Conservation (phyloP, 2,329 filamentous ascomycete genomes). For the Hirsutella minnesotensis region DNA sequence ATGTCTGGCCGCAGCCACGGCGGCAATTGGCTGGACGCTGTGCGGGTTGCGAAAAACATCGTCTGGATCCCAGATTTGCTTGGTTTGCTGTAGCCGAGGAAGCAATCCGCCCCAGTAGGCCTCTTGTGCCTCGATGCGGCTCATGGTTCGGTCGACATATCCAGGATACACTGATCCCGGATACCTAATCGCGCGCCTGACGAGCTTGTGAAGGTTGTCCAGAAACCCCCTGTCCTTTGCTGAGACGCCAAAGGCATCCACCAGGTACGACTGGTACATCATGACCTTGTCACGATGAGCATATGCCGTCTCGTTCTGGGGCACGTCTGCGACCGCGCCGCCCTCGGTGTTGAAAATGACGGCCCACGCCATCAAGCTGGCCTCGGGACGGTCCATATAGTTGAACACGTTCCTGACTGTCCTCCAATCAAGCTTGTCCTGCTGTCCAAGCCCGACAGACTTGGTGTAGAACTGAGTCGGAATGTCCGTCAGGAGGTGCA, state of each 20-base stretch:
- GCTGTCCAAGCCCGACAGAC: constrained; percentile 38
- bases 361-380: constrained; percentile 45
- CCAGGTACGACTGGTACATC: constrained; percentile 50
- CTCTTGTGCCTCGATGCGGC: constrained; percentile 27
- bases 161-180: constrained; percentile 47
- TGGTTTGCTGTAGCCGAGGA: constrained; percentile 32
- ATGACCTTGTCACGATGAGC: constrained; percentile 52
- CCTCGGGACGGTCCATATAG: constrained; percentile 36
- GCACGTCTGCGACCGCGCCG: constrained; percentile 45
- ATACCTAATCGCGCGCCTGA: constrained; percentile 24
- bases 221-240: constrained; percentile 38
- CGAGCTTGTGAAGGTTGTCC: constrained; percentile 33
- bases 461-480: constrained; percentile 44
- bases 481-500: constrained; percentile 31
- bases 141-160: constrained; percentile 44
- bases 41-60: constrained; percentile 49
- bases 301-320: constrained; percentile 46
- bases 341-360: constrained; percentile 51
- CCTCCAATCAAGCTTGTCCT: constrained; percentile 31
- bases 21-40: constrained; percentile 28
- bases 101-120: constrained; percentile 46
- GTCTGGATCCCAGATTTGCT: constrained; percentile 37
- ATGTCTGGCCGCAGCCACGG: neutral
- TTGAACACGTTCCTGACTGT: constrained; percentile 37
- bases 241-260: constrained; percentile 35